phyloP scores from a whole-genome alignment of 345 rosid genomes.

The Eucalyptus marginata region DNA sequence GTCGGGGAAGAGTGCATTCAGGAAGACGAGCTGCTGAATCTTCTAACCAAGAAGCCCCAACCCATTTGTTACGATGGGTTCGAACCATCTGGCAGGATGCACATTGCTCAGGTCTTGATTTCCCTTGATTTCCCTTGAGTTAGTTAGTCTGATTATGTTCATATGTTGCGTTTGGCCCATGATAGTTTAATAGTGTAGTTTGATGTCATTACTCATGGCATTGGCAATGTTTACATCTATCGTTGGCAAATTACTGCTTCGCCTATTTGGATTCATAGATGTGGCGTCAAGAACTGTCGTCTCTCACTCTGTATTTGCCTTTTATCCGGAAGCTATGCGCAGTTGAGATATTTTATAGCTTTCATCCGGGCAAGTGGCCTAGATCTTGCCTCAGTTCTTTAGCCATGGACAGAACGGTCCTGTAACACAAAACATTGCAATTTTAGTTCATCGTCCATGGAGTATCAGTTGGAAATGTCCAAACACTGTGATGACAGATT shows the following conservation, averaged over 20 bases:
- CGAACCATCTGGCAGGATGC: conserved; percentile 96
- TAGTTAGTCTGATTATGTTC: neutral
- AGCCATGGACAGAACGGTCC: neutral
- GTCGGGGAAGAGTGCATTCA: conserved; percentile 84
- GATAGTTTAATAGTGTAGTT: neutral
- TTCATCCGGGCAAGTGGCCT: neutral
- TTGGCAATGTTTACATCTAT: neutral
- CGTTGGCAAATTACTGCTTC: neutral
- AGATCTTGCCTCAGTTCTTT: neutral
- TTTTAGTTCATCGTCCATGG: neutral
- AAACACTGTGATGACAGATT: neutral
- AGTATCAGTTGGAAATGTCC: neutral
- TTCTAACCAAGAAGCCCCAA: conserved; percentile 58
- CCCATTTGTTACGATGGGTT: conserved; percentile 92
- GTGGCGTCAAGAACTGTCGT: neutral
- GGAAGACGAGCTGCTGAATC: conserved; percentile 67
- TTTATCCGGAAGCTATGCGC: neutral
- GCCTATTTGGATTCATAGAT: neutral
- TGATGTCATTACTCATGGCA: neutral
- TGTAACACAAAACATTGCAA: neutral
- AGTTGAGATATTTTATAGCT: neutral
- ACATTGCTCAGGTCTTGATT: conserved; percentile 69
- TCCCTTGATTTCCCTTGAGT: neutral
- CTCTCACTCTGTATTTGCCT: neutral
- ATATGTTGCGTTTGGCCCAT: neutral